Percentiles rank a stretch among this genome's conserved stretches.
Conservation (phyloP, 805 yeast species). For the Metschnikowia anglica region DNA sequence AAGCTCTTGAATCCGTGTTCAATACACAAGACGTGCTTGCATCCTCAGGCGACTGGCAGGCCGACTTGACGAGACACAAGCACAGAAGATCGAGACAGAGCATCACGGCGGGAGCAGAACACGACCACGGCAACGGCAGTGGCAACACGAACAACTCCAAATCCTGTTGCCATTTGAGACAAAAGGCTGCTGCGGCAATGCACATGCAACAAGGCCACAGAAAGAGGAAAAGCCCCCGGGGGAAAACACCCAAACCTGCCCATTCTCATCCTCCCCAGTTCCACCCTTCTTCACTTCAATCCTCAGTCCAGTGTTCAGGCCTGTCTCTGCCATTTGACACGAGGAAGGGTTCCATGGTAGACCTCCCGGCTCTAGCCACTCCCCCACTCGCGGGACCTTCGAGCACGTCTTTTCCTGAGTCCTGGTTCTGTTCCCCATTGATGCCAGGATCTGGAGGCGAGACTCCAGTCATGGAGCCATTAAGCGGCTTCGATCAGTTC, state of each 20-base stretch:
- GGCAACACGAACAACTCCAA: too few relatives aligned
- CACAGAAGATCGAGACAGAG: slow-evolving; percentile 3
- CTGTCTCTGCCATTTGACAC: slow-evolving; percentile 1
- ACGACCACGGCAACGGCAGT: neutral
- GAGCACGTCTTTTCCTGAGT: slow-evolving; percentile 6
- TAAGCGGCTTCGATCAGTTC: neutral
- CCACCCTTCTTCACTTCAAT: too few relatives aligned
- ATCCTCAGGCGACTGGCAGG: slow-evolving; percentile 14
- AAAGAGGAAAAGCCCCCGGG: slow-evolving; percentile 32
- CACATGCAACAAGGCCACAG: slow-evolving; percentile 4
- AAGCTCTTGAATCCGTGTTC: slow-evolving; percentile 29
- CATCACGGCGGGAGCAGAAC: neutral
- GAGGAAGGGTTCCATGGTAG: slow-evolving; percentile 1
- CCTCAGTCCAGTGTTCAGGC: too few relatives aligned
- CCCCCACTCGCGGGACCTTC: neutral
- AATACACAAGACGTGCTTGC: slow-evolving; percentile 31
- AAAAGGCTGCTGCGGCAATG: slow-evolving; percentile 4
- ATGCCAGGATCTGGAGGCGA: neutral
- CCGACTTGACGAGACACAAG: slow-evolving; percentile 3
- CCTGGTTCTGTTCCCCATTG: slow-evolving; percentile 3
- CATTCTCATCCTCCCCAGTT: slow-evolving; percentile 1
- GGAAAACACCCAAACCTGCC: slow-evolving; percentile 40
- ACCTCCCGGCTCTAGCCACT: neutral
- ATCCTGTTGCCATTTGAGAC: slow-evolving; percentile 1
- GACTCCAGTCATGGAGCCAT: neutral